Conservation (phyloP, 176 grass and related monocot species). For the Tillandsia leiboldiana region DNA sequence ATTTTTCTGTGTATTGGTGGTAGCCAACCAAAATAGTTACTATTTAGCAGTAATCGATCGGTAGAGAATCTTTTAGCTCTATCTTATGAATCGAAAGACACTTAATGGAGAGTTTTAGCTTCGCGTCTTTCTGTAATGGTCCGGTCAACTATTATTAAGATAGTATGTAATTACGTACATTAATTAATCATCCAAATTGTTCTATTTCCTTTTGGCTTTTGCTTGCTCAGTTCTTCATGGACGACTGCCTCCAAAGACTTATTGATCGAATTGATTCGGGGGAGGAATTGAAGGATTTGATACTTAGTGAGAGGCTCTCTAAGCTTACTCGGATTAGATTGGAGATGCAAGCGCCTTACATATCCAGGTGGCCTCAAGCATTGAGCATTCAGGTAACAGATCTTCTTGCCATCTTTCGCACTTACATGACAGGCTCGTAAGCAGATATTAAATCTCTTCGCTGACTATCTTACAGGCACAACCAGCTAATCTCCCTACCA, state of each 20-base stretch:
- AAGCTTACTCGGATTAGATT: conserved; percentile 69
- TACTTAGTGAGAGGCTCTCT: conserved; percentile 59
- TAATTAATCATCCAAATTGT: conserved; percentile 1
- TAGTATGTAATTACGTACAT: background rate
- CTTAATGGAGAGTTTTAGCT: background rate
- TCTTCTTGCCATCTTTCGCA: conserved; percentile 5
- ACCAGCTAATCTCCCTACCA: conserved; percentile 73
- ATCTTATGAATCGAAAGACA: no score
- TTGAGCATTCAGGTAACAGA: conserved; percentile 76
- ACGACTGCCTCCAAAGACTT: conserved; percentile 86
- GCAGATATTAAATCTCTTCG: background rate
- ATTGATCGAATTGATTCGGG: conserved; percentile 75
- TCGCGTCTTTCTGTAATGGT: background rate
- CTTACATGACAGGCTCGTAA: background rate
- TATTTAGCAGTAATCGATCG: no score
- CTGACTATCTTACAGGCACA: conserved; percentile 49
- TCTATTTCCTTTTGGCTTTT: conserved; percentile 2
- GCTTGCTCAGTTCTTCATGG: conserved; percentile 78
- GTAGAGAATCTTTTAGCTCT: no score
- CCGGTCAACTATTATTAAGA: no score
- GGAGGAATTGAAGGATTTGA: conserved; percentile 58
- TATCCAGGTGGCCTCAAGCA: conserved; percentile 96
- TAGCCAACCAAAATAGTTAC: no score
- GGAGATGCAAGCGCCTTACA: conserved; percentile 85
- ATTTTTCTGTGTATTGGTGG: no score